phyloP scores from a whole-genome alignment of 1,284 basidiomycete genomes.

The Stereum hirsutum region DNA sequence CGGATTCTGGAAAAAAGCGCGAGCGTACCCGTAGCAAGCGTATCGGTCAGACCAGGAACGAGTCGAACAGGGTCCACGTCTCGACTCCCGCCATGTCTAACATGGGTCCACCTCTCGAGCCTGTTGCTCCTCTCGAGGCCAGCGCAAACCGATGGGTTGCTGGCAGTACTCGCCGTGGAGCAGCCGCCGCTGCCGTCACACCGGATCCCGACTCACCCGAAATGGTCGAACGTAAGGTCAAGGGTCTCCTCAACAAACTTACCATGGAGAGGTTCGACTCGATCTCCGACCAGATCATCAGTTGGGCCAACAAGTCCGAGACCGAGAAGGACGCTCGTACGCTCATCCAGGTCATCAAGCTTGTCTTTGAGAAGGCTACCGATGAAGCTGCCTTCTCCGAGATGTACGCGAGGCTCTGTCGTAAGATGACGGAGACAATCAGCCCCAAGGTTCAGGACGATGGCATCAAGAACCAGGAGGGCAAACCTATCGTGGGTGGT shows the following conservation, averaged over 20 bases:
- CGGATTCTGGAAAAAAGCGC: slow-evolving; percentile 36
- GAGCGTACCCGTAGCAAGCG: slow-evolving; percentile 68
- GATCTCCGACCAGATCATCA: slow-evolving; percentile 88
- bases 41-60: slow-evolving; percentile 51
- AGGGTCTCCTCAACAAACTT: slow-evolving; percentile 89
- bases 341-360: slow-evolving; percentile 89
- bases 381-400: slow-evolving; percentile 94
- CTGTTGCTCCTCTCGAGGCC: slow-evolving; percentile 67
- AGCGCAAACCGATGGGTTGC: slow-evolving; percentile 81
- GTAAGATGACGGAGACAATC: slow-evolving; percentile 90
- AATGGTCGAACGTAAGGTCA: slow-evolving; percentile 91
- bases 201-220: slow-evolving; percentile 72
- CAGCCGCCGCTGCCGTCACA: no score
- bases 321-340: slow-evolving; percentile 91
- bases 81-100: slow-evolving; percentile 9
- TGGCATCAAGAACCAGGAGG: slow-evolving; percentile 67
- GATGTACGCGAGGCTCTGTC: slow-evolving; percentile 94
- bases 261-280: slow-evolving; percentile 97
- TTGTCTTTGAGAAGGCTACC: slow-evolving; percentile 96
- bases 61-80: slow-evolving; percentile 30
- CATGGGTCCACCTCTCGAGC: slow-evolving; percentile 29
- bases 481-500: slow-evolving; percentile 83
- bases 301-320: slow-evolving; percentile 91
- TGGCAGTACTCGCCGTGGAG: slow-evolving; percentile 29
- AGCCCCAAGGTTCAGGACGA: slow-evolving; percentile 84